Base-by-base conservation (phyloP, 129 eudicot genomes). In the Helichrysum umbraculigerum region DNA sequence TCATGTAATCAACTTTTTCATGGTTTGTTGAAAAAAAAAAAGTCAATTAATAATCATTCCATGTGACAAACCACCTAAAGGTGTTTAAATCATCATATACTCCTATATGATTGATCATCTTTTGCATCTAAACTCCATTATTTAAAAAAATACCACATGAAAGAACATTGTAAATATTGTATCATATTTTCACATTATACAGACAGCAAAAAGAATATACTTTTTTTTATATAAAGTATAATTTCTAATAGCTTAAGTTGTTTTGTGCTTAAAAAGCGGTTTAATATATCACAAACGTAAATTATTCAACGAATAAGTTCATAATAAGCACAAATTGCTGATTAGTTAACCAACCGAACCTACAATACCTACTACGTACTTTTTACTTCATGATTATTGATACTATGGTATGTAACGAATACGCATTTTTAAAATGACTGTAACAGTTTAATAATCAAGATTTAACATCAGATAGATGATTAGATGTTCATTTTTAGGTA, bases 1-100 rank as follows among this genome's bases (percentile, higher is more conserved):
- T 35, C 41, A 35, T 35, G 41, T 57, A 1, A 6, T 57, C 14
- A 29, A 28, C 34, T 61, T 61, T 28, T 8, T 29, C 19, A 61
- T 61, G n/a, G 10, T 61, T 61, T 11, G 34, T 61, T 61, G 5
- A 25, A 76, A 17, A 47, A 25, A 0, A 25, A 42, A 76, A 66
- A 33, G 79, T 66, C n/a, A 21, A 44, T 22, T 34, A 57, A 74
- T 21, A 34, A 76, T 76, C 29, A 76, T 66, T 76, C 64, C 79
- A 33, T 76, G 80, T 76, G 80, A 37, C 66, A 76, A 52, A 33
- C 54, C 73, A 66, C 56, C 73, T 74, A 41, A 74, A 74, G 54
- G 41, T 35, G 41, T 35, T 35, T 35, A 8, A 35, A 35, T 35
- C 9, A 6, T 28, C 10, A 0, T 9, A 9, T 12, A 28, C 10